Evolutionary conservation across 108 stramenopile species (phyloP).

Genomic region (Nannochloropsis salina): DNA sequence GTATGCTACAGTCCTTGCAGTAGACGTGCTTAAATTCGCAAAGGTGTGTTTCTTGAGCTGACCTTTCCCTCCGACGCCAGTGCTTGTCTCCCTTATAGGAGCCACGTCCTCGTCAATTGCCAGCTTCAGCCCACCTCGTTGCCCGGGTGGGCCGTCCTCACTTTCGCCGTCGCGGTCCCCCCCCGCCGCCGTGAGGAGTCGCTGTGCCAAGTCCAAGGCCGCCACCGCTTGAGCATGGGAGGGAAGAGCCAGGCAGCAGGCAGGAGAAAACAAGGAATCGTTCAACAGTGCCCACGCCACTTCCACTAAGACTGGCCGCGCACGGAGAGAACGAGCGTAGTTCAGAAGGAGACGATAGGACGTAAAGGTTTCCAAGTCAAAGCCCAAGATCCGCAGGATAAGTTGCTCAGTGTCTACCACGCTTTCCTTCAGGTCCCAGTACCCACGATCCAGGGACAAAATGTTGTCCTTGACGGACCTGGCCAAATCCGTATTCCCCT

Average conservation of each 20-base stretch:
- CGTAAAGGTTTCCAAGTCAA: background rate
- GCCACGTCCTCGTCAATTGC: background rate
- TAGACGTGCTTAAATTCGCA: background rate
- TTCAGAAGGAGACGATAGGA: background rate
- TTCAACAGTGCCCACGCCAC: background rate
- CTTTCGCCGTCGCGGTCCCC: background rate
- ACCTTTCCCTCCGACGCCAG: background rate
- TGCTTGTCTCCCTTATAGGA: background rate
- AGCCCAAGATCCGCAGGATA: background rate
- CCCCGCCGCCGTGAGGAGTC: background rate
- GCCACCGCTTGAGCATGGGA: background rate
- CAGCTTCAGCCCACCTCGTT: background rate
- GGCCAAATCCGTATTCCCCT: background rate
- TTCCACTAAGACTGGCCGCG: background rate
- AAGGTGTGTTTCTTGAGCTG: background rate
- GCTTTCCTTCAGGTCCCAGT: constrained; percentile 8
- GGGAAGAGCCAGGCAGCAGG: background rate
- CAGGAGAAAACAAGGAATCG: constrained; percentile 17
- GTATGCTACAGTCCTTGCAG: background rate
- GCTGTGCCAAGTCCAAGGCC: background rate
- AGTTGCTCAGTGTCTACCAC: background rate
- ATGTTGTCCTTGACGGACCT: background rate
- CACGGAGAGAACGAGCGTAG: constrained; percentile 4
- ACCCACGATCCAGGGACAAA: background rate
- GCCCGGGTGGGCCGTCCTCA: background rate